Evolutionary conservation across 140 eudicot genomes (phyloP).

Genomic region (Cichorium intybus): DNA sequence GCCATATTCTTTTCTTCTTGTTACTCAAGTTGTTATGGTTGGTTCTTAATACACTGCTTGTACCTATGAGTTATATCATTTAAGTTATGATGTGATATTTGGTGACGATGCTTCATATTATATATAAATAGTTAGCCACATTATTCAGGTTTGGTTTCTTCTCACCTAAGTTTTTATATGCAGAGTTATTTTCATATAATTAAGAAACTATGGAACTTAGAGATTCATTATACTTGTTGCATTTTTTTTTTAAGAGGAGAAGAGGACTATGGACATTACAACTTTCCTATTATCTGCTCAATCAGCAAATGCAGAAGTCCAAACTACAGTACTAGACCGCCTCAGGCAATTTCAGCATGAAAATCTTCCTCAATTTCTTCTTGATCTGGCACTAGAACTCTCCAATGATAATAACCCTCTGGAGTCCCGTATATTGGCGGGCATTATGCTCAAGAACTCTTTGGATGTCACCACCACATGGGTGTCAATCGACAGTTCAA

Average conservation of each 20-base stretch:
- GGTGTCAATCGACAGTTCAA: constrained; percentile 53
- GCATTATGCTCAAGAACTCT: constrained; percentile 80
- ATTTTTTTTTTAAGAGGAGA: constrained; percentile 12
- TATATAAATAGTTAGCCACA: no score
- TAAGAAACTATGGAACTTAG: background rate
- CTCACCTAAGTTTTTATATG: background rate
- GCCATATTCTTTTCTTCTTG: no score
- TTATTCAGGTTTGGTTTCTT: background rate
- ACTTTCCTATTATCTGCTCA: constrained; percentile 70
- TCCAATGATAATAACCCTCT: constrained; percentile 70
- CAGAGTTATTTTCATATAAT: background rate
- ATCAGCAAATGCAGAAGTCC: constrained; percentile 60
- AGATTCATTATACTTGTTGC: background rate
- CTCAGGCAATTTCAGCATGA: constrained; percentile 76
- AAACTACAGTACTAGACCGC: constrained; percentile 62
- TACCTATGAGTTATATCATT: no score
- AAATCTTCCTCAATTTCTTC: constrained; percentile 67
- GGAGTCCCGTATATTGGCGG: constrained; percentile 87
- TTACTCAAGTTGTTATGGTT: no score
- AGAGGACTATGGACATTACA: constrained; percentile 80
- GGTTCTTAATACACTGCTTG: no score
- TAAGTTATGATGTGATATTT: no score
- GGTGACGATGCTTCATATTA: no score
- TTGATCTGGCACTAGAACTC: constrained; percentile 71
- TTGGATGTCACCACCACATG: constrained; percentile 77